Percentiles rank a stretch among this genome's conserved stretches.
Conservation (phyloP, 2,329 filamentous ascomycete genomes). For the Cladophialophora bantiana region DNA sequence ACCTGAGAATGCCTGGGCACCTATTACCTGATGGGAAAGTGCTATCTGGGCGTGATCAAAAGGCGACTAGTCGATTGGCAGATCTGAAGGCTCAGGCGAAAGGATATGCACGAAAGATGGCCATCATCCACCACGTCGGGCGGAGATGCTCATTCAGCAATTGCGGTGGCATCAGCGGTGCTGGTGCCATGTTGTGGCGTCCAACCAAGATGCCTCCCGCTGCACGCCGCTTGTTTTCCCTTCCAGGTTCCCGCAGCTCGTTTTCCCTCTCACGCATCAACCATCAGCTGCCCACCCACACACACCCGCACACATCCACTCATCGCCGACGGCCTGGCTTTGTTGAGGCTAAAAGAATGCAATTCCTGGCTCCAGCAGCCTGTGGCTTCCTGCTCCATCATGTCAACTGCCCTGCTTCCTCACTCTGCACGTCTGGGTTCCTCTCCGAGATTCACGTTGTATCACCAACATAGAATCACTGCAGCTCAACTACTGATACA, state of each 20-base stretch:
- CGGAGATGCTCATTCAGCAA: slow-evolving; percentile 4
- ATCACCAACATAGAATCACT: not conserved
- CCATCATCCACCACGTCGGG: not conserved
- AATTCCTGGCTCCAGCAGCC: not conserved
- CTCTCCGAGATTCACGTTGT: not conserved
- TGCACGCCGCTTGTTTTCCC: not conserved
- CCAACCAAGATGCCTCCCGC: not conserved
- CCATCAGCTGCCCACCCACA: slow-evolving; percentile 2
- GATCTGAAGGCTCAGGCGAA: not conserved
- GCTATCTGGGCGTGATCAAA: not conserved
- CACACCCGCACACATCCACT: not conserved
- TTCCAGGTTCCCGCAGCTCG: not conserved
- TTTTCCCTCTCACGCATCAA: not conserved
- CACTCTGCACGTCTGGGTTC: not conserved
- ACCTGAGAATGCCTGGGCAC: not conserved
- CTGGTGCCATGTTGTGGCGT: too few species aligned
- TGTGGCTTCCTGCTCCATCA: slow-evolving; percentile 8
- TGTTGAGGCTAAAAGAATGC: slow-evolving; percentile 19
- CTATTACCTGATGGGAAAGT: not conserved
- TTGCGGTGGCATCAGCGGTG: too few species aligned
- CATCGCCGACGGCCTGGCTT: not conserved
- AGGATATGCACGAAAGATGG: not conserved
- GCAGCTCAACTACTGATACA: not conserved
- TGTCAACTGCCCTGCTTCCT: not conserved
- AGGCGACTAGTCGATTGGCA: not conserved